Percentiles rank a stretch among this genome's conserved stretches.
These are phyloP conservation scores for Ambrosiella xylebori DNA, from an alignment of 2,329 filamentous ascomycete genomes.

Conservation along the genomic window DNA sequence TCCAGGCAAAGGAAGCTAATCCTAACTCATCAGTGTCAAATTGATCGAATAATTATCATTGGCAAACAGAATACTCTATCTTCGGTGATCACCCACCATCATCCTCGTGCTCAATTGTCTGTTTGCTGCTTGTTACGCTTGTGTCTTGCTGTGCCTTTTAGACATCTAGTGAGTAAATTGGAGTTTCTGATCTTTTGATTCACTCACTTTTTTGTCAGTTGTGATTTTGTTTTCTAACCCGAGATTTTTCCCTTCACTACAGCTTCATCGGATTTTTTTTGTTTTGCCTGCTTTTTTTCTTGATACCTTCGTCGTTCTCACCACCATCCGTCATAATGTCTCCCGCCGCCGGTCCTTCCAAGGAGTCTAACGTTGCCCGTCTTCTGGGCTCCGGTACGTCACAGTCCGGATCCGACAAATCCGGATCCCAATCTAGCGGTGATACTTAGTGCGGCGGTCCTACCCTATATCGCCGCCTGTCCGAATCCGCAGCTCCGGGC, in stretches of 20 bases:
- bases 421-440: too few relatives aligned
- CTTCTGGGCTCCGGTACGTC: conserved; percentile 70
- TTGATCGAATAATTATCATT: conserved; percentile 5
- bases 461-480: too few relatives aligned
- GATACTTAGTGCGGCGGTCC: too few relatives aligned
- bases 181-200: neutral
- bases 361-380: conserved; percentile 76
- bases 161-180: neutral
- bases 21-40: conserved; percentile 1
- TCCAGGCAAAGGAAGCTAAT: conserved; percentile 2
- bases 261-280: neutral
- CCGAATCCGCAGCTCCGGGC: neutral
- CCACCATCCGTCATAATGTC: conserved; percentile 33
- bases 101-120: neutral
- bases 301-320: conserved; percentile 2
- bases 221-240: neutral
- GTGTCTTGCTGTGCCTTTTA: too few relatives aligned
- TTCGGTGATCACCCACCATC: conserved; percentile 11
- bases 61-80: conserved; percentile 4
- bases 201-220: conserved; percentile 1
- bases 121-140: neutral
- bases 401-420: neutral
- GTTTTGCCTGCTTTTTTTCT: conserved; percentile 3
- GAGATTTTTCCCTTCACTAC: neutral
- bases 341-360: conserved; percentile 39